Percentiles rank a stretch among this genome's conserved stretches.
Evolutionary conservation across 805 yeast species (phyloP).

Genomic region (Lipomyces japonicus): DNA sequence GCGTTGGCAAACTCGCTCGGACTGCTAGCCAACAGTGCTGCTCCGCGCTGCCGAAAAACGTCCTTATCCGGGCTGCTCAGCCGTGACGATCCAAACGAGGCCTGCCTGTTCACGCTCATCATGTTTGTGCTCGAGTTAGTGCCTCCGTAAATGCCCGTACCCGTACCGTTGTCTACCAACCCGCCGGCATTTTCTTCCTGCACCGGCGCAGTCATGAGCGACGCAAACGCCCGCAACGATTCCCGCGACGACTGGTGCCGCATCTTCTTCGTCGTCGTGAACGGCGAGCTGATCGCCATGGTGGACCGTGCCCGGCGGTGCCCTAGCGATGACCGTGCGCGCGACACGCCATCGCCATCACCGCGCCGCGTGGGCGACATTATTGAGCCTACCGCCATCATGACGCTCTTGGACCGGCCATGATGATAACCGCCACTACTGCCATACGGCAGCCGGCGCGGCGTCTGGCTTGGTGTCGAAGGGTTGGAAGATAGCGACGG

Average conservation of each 20-base stretch:
- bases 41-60: no score
- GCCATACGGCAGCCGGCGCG: background rate
- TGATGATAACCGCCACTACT: background rate
- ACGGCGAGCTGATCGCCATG: background rate
- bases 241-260: background rate
- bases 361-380: background rate
- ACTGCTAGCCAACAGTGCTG: slow-evolving; percentile 4
- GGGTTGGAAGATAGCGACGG: slow-evolving; percentile 4
- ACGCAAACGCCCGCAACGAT: background rate
- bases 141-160: background rate
- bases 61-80: background rate
- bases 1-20: slow-evolving; percentile 11
- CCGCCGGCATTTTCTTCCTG: background rate
- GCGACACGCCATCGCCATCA: background rate
- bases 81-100: background rate
- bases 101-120: background rate
- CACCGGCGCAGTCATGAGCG: background rate
- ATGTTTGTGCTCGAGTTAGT: background rate
- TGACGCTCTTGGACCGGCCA: background rate
- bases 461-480: slow-evolving; percentile 1
- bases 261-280: background rate
- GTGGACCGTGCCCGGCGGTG: background rate
- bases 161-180: slow-evolving; percentile 1
- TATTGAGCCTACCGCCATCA: background rate
- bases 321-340: background rate